Base-by-base conservation (phyloP, 371 early-diverging fungal species). In the Cokeromyces recurvatus region DNA sequence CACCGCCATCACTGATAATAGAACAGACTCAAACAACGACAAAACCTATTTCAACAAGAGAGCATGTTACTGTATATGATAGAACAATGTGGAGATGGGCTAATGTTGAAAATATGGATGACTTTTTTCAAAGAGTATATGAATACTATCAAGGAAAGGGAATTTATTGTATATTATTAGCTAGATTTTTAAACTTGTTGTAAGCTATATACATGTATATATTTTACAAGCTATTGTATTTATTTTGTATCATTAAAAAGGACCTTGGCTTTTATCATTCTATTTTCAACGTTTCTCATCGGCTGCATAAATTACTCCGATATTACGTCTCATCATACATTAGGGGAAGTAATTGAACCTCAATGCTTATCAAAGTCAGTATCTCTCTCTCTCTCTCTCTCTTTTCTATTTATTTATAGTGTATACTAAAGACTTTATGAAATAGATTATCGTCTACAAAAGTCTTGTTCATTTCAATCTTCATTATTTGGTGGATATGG, bases 301-400 rank as follows among this genome's bases (percentile, higher is more conserved):
- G 84, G 86, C 4, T 97, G 98, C 68, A 74, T 98, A 29, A 89
- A 97, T 62, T 90, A 93, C 56, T 64, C 85, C 7, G 76, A 80
- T 45, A 75, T 95, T 19, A 80, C 81, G 19, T 66, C 77, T 31
- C 79, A 80, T 35, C 77, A 82, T 47, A 59, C 64, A 37, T 68
- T 97, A 38, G 54, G 69, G 1, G 86, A 92, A 8, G 89, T 93
- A 1, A 63, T 95, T 24, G 66, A 85, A 12, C 86, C 89, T 4
- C 81, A 90, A 39, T 94, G 91, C 54, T 45, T 78, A 16, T 62
- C 71, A 37, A 64, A 64, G 71, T 53, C 64, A 46, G 77, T 62
- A 5, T 29, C 8, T n/a, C n/a, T n/a, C n/a, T n/a, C n/a, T n/a
- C n/a, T n/a, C n/a, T n/a, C n/a, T n/a, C n/a, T n/a, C n/a, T n/a